A percentile compares a stretch with the other conserved stretches of the same genome.
Evolutionary conservation across 352 stramenopile species (phyloP).

Genomic region (Phytophthora vignae): DNA sequence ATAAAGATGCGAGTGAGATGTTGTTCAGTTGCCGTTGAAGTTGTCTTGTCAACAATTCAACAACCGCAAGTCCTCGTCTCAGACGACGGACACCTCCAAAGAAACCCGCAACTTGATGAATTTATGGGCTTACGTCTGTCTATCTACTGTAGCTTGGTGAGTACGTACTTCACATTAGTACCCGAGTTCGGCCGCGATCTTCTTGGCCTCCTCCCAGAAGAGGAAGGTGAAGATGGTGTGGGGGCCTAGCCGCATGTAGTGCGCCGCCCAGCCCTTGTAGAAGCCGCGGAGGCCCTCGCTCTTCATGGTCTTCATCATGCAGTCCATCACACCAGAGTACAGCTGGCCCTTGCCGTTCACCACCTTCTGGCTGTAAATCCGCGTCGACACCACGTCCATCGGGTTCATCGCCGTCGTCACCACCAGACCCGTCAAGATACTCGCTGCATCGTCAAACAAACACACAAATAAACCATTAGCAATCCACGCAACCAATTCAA

Average conservation of each 20-base stretch:
- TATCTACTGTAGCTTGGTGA: conserved; percentile 26
- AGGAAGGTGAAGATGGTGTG: conserved; percentile 91
- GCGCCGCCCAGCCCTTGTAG: conserved; percentile 89
- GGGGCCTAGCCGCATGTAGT: conserved; percentile 88
- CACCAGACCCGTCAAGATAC: conserved; percentile 78
- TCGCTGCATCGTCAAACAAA: conserved; percentile 50
- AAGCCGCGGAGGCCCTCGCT: conserved; percentile 82
- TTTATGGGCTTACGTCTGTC: conserved; percentile 24
- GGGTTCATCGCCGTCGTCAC: conserved; percentile 91
- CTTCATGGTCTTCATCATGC: conserved; percentile 81
- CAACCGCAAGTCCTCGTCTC: not conserved
- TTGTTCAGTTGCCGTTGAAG: not conserved
- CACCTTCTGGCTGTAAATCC: conserved; percentile 89
- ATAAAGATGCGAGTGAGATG: conserved; percentile 28
- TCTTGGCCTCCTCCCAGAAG: conserved; percentile 89
- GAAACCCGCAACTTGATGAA: conserved; percentile 12
- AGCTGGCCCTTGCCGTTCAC: conserved; percentile 87
- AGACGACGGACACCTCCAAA: not conserved
- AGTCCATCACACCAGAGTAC: conserved; percentile 81
- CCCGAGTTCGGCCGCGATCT: conserved; percentile 64
- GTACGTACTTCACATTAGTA: conserved; percentile 45
- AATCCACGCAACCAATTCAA: no score
- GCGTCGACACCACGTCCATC: conserved; percentile 89
- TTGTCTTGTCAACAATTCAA: not conserved
- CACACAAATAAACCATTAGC: not conserved